Conservation (phyloP, 129 eudicot genomes). For the Flaveria bidentis region DNA sequence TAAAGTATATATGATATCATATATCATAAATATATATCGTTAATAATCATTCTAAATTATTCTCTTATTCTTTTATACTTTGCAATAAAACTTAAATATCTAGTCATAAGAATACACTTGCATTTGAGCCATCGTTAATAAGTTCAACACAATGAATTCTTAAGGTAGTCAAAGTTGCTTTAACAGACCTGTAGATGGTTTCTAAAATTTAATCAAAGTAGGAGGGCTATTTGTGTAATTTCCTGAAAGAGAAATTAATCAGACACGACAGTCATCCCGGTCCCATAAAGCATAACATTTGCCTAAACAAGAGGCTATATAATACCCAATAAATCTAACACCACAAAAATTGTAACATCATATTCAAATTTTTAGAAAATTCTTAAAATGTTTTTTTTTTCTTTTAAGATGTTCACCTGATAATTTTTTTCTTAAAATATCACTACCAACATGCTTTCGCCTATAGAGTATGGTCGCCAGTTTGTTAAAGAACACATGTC, state of each 20-base stretch:
- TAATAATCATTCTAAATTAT: background rate
- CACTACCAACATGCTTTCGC: too few relatives aligned
- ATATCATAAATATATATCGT: background rate
- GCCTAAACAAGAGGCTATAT: conserved; percentile 29
- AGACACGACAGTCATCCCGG: conserved; percentile 27
- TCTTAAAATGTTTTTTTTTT: background rate
- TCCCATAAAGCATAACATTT: conserved; percentile 28
- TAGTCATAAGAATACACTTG: too few relatives aligned
- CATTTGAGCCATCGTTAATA: background rate
- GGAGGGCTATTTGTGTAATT: conserved; percentile 1
- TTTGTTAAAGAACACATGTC: too few relatives aligned
- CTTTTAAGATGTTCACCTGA: too few relatives aligned
- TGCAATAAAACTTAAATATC: background rate
- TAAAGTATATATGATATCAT: background rate
- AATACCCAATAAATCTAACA: conserved; percentile 24
- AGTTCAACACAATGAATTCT: background rate
- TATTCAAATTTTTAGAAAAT: background rate
- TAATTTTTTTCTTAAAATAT: too few relatives aligned
- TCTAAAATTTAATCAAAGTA: background rate
- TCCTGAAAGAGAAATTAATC: conserved; percentile 4
- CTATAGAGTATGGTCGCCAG: too few relatives aligned
- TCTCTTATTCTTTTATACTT: background rate
- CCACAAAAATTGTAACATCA: conserved; percentile 12
- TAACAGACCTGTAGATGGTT: background rate
- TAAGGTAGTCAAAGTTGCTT: background rate